phyloP scores from a whole-genome alignment of 164 flowering plant genomes.

The Tetracentron sinense region DNA sequence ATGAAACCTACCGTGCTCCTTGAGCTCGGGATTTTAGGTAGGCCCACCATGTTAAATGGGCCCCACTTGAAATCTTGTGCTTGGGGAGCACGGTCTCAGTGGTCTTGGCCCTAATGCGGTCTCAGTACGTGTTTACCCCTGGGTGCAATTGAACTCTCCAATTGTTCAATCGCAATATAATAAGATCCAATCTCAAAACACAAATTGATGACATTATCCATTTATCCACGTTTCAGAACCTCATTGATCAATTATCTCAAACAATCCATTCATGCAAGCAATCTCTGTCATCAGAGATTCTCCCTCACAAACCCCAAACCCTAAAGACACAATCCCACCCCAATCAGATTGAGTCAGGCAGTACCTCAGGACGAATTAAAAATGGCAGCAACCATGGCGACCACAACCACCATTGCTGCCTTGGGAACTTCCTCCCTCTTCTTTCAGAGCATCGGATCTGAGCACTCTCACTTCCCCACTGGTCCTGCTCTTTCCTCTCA shows the following conservation, averaged over 20 bases:
- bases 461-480: constrained; percentile 85
- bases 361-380: neutral
- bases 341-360: neutral
- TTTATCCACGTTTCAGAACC: constrained; percentile 41
- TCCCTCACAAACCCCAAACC: constrained; percentile 16
- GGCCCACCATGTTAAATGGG: no score
- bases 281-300: constrained; percentile 24
- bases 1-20: no score
- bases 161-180: no score
- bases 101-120: no score
- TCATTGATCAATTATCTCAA: constrained; percentile 27
- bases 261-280: constrained; percentile 40
- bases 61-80: no score
- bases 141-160: no score
- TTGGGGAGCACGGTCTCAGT: no score
- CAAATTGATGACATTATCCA: constrained; percentile 52
- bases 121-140: no score
- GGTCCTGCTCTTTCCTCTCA: constrained; percentile 73
- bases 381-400: constrained; percentile 50
- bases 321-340: neutral
- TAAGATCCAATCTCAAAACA: no score
- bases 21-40: no score
- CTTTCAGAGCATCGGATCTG: constrained; percentile 84
- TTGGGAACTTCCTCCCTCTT: constrained; percentile 48
- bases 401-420: constrained; percentile 38